Percentiles rank a stretch among this genome's conserved stretches.
Evolutionary conservation across 805 yeast genomes (phyloP).

Genomic region (Jamesozyma jinghongensis): DNA sequence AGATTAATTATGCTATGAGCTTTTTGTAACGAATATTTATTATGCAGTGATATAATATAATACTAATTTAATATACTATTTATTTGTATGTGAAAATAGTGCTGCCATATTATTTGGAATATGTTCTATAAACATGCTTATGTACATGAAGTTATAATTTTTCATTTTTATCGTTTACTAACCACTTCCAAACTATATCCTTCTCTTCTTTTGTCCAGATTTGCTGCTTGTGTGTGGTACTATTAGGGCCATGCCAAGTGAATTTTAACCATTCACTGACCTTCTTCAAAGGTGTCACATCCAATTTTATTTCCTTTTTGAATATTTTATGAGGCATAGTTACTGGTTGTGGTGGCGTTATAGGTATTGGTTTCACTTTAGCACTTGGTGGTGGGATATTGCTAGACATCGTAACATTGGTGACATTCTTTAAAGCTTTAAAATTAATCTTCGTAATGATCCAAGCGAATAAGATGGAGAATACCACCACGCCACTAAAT

Average conservation of each 20-base stretch:
- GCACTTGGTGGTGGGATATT: background rate
- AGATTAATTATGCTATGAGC: conserved; percentile 1
- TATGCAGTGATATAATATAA: too few relatives aligned
- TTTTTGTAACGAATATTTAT: too few relatives aligned
- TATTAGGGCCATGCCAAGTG: conserved; percentile 15
- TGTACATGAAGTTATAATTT: background rate
- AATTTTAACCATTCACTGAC: conserved; percentile 9
- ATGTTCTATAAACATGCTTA: too few relatives aligned
- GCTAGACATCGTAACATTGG: conserved; percentile 50
- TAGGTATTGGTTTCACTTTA: background rate
- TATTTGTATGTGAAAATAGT: too few relatives aligned
- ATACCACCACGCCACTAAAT: conserved; percentile 45
- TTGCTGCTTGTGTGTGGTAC: conserved; percentile 1
- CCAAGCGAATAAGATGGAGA: conserved; percentile 47
- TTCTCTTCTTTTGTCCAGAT: conserved; percentile 28
- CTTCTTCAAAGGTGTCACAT: background rate
- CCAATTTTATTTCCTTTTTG: background rate
- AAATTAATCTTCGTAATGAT: conserved; percentile 48
- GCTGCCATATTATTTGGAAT: too few relatives aligned
- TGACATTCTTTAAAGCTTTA: conserved; percentile 49
- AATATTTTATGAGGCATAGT: background rate
- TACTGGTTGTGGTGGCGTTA: conserved; percentile 10
- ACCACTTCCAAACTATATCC: conserved; percentile 49
- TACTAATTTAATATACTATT: too few relatives aligned
- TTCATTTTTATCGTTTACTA: conserved; percentile 35